phyloP scores from a whole-genome alignment of 2,329 filamentous ascomycete species.

The Trichoderma aggressivum region DNA sequence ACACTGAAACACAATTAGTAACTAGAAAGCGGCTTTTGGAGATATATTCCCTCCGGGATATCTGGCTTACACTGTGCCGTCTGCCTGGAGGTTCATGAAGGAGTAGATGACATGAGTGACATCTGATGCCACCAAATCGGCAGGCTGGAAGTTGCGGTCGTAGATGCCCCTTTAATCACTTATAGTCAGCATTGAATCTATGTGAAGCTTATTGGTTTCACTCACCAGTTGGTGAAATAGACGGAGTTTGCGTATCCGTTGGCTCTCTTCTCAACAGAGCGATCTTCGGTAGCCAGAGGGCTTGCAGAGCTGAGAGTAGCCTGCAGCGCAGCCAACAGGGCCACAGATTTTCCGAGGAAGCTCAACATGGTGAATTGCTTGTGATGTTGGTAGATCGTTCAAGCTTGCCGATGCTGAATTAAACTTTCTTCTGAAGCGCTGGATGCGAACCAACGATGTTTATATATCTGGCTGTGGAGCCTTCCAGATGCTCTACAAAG shows the following conservation, averaged over 20 bases:
- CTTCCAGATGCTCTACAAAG: background rate
- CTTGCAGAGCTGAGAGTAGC: constrained; percentile 24
- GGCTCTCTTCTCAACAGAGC: constrained; percentile 22
- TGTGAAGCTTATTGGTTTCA: background rate
- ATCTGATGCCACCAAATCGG: constrained; percentile 64
- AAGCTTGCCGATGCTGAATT: background rate
- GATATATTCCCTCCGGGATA: background rate
- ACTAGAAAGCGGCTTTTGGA: background rate
- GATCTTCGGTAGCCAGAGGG: constrained; percentile 18
- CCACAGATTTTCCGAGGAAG: constrained; percentile 28
- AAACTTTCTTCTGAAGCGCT: background rate
- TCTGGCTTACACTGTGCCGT: constrained; percentile 65
- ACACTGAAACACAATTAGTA: constrained; percentile 38
- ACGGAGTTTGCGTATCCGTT: constrained; percentile 37
- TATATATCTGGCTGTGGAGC: constrained; percentile 7
- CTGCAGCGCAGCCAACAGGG: constrained; percentile 28
- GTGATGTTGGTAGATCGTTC: background rate
- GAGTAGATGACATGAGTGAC: constrained; percentile 77
- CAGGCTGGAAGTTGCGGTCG: constrained; percentile 67
- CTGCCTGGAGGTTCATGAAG: constrained; percentile 70
- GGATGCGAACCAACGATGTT: background rate
- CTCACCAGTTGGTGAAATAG: constrained; percentile 50
- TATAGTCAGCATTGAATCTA: background rate
- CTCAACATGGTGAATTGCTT: constrained; percentile 12
- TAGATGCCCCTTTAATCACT: constrained; percentile 64